Percentiles rank a stretch among this genome's conserved stretches.
Conservation (phyloP, 2,329 filamentous ascomycete genomes). For the Pseudogymnoascus sp. region DNA sequence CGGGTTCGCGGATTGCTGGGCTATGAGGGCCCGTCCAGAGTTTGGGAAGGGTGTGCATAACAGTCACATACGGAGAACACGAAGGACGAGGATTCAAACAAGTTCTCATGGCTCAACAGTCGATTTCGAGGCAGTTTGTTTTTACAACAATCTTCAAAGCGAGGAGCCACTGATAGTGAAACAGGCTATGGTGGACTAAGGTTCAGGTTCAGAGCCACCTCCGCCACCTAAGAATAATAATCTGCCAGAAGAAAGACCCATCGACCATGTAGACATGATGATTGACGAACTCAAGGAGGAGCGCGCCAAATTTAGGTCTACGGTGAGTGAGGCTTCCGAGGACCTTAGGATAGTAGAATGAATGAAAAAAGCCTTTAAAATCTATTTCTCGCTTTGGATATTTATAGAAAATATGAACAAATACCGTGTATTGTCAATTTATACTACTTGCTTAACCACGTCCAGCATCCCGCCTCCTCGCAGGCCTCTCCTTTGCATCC, state of each 20-base stretch:
- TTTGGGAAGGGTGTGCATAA: neutral
- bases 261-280: neutral
- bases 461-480: neutral
- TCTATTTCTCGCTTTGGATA: neutral
- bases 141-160: neutral
- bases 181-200: neutral
- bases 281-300: neutral
- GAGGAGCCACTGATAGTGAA: neutral
- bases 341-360: neutral
- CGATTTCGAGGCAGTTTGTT: neutral
- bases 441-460: neutral
- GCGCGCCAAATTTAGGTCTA: neutral
- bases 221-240: neutral
- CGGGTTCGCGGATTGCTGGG: slow-evolving; percentile 68
- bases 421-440: neutral
- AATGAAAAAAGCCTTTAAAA: neutral
- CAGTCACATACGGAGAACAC: neutral
- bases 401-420: neutral
- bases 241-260: neutral
- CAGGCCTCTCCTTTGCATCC: neutral
- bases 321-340: neutral
- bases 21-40: slow-evolving; percentile 60
- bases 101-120: neutral
- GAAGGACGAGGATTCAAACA: neutral
- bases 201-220: neutral